These are phyloP conservation scores for Populus pruinosa DNA, from an alignment of 345 rosid genomes.

Conservation along the genomic window DNA sequence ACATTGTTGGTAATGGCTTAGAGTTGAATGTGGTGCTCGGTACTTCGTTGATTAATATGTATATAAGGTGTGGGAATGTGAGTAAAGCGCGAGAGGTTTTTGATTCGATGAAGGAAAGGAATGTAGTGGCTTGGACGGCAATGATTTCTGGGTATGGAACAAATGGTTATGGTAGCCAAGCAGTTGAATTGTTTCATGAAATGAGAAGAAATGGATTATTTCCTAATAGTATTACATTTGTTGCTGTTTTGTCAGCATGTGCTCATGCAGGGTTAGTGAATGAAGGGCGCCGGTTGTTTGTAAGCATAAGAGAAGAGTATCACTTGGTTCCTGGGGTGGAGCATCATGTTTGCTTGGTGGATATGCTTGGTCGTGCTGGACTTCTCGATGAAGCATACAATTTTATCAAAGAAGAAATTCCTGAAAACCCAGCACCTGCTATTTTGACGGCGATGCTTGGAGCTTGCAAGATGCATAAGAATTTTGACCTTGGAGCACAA, in stretches of 20 bases:
- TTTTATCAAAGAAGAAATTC: slow-evolving; percentile 44
- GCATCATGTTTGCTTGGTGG: slow-evolving; percentile 80
- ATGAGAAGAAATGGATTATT: slow-evolving; percentile 41
- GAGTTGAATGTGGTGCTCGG: slow-evolving; percentile 65
- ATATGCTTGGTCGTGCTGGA: slow-evolving; percentile 88
- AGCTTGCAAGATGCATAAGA: slow-evolving; percentile 90
- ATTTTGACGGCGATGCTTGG: slow-evolving; percentile 95
- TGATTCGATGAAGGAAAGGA: slow-evolving; percentile 55
- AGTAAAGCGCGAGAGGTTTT: slow-evolving; percentile 57
- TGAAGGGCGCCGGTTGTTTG: slow-evolving; percentile 45
- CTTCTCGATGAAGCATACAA: slow-evolving; percentile 55
- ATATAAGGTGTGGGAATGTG: slow-evolving; percentile 70
- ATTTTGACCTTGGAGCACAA: slow-evolving; percentile 62
- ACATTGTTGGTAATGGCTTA: slow-evolving; percentile 28
- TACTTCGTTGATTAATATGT: slow-evolving; percentile 77
- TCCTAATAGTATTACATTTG: slow-evolving; percentile 72
- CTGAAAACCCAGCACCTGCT: slow-evolving; percentile 52
- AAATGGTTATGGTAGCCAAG: slow-evolving; percentile 67
- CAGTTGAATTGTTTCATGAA: slow-evolving; percentile 46
- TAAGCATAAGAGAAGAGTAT: slow-evolving; percentile 51
- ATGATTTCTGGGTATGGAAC: slow-evolving; percentile 83
- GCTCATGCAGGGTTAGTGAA: slow-evolving; percentile 75
- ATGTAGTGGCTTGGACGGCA: slow-evolving; percentile 82
- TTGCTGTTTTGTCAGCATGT: slow-evolving; percentile 75
- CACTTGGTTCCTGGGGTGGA: slow-evolving; percentile 55